Base-by-base conservation (phyloP, 768 basidiomycete genomes). In the Leccinum imitatum region DNA sequence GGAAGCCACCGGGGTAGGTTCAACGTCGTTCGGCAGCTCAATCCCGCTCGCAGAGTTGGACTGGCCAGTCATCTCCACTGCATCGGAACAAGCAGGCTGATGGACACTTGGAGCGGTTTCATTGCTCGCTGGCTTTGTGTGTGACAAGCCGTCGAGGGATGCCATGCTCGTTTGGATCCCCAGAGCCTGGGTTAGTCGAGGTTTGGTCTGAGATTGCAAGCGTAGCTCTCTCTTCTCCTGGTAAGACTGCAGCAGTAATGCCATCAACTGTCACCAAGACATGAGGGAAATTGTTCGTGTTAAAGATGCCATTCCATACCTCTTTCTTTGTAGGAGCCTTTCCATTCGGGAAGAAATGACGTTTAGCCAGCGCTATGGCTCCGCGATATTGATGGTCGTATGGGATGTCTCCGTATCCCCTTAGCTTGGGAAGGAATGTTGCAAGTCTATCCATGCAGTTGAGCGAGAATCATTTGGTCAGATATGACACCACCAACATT, bases 331-430 rank as follows among this genome's bases (percentile, higher is more conserved):
- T 71, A 21, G 59, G 65, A 3, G 57, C 44, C 4, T 55, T 59
- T 54, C 69, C 69, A 14, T 58, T 64, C 4, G 71, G 67, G 46
- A 69, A 64, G 48, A 73, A 71, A 37, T 71, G 67, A 1, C 70
- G 71, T 50, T 67, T 67, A 44, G 71, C 69, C 14, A 72, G 52
- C 3, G 71, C 71, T 9, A 73, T 62, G 4, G 69, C 66, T 8
- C 67, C 71, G 37, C 65, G 69, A 35, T 72, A 72, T 50, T 73
- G 63, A 50, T 62, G 56, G 14, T 65, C 63, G 13, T 71, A 71
- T 7, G 69, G 65, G 3, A 73, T 62, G 37, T 73, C 59, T 8
- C 69, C 71, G 14, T 69, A 73, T 31, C 69, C 71, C 50, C 69
- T 65, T 30, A 72, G 44, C 39, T 73, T 73, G 1, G 69, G 71